phyloP scores from a whole-genome alignment of 495 filamentous ascomycete species.

The Darksidea phi region DNA sequence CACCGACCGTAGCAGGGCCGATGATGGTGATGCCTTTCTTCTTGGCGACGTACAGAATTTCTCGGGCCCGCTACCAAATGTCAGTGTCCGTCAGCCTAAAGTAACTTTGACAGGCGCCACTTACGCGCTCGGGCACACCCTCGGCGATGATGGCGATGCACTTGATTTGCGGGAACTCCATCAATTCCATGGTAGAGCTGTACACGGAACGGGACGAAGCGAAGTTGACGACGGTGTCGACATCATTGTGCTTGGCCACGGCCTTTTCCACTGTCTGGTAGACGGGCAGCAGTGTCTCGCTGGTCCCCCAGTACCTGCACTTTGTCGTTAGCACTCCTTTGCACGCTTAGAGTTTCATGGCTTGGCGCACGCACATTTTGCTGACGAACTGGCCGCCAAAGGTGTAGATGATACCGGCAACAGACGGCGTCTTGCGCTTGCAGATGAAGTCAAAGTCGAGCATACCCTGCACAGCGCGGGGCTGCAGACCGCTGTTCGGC shows the following conservation, averaged over 20 bases:
- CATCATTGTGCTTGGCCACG: slow-evolving; percentile 93
- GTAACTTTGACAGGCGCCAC: slow-evolving; percentile 39
- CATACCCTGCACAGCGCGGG: slow-evolving; percentile 98
- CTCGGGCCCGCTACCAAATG: slow-evolving; percentile 74
- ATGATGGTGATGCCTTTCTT: slow-evolving; percentile 99
- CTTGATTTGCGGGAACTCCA: slow-evolving; percentile 95
- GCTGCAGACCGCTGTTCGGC: slow-evolving; percentile 75
- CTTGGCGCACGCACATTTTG: slow-evolving; percentile 72
- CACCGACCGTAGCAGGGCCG: slow-evolving; percentile 95
- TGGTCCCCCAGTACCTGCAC: slow-evolving; percentile 92
- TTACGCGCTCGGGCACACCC: slow-evolving; percentile 95
- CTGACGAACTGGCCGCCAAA: slow-evolving; percentile 99
- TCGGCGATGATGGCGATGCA: slow-evolving; percentile 99
- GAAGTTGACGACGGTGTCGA: slow-evolving; percentile 98
- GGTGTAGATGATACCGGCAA: slow-evolving; percentile 99
- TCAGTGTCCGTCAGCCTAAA: slow-evolving; percentile 11
- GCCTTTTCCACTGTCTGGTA: slow-evolving; percentile 95
- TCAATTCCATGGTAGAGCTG: slow-evolving; percentile 95
- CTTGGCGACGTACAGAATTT: slow-evolving; percentile 90
- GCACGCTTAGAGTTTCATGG: slow-evolving; percentile 9
- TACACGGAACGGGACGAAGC: slow-evolving; percentile 98
- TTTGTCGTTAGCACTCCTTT: slow-evolving; percentile 24
- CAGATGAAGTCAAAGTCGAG: slow-evolving; percentile 99
- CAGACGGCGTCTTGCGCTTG: slow-evolving; percentile 93
- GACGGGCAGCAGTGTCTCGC: slow-evolving; percentile 96